Evolutionary conservation across 768 basidiomycete species (phyloP).

Genomic region (Psilocybe sp.): DNA sequence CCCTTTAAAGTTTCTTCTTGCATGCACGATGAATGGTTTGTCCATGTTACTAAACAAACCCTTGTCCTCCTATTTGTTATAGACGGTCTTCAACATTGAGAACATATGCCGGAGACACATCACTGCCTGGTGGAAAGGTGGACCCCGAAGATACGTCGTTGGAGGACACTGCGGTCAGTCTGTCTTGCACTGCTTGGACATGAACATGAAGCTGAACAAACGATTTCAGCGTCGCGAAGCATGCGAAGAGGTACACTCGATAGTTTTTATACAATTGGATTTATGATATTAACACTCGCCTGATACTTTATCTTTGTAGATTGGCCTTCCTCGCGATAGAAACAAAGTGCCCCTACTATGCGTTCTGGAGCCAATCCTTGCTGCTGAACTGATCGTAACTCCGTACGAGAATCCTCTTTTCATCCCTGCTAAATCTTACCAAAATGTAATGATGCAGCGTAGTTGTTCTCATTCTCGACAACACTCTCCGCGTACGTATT

Average conservation of each 20-base stretch:
- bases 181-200: background rate
- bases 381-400: slow-evolving; percentile 72
- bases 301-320: too few species aligned
- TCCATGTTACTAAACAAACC: too few species aligned
- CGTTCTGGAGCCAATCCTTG: slow-evolving; percentile 75
- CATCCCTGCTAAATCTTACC: background rate
- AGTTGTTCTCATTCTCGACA: slow-evolving; percentile 81
- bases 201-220: background rate
- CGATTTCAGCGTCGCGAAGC: slow-evolving; percentile 73
- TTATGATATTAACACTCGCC: too few species aligned
- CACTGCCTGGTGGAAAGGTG: slow-evolving; percentile 81
- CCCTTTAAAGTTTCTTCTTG: too few species aligned
- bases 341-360: slow-evolving; percentile 73
- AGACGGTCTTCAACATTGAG: slow-evolving; percentile 75
- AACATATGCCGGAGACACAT: slow-evolving; percentile 85
- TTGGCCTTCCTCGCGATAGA: slow-evolving; percentile 76
- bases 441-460: slow-evolving; percentile 45
- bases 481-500: slow-evolving; percentile 59
- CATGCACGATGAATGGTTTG: too few species aligned
- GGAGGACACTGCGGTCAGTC: slow-evolving; percentile 79
- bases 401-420: slow-evolving; percentile 56
- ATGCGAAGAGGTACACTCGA: slow-evolving; percentile 72
- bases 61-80: too few species aligned
- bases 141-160: slow-evolving; percentile 64
- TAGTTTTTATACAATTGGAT: background rate